Percentiles rank a stretch among this genome's conserved stretches.
These are phyloP conservation scores for Novymonas esmeraldas DNA, from an alignment of 208 protist genomes.

Conservation along the genomic window DNA sequence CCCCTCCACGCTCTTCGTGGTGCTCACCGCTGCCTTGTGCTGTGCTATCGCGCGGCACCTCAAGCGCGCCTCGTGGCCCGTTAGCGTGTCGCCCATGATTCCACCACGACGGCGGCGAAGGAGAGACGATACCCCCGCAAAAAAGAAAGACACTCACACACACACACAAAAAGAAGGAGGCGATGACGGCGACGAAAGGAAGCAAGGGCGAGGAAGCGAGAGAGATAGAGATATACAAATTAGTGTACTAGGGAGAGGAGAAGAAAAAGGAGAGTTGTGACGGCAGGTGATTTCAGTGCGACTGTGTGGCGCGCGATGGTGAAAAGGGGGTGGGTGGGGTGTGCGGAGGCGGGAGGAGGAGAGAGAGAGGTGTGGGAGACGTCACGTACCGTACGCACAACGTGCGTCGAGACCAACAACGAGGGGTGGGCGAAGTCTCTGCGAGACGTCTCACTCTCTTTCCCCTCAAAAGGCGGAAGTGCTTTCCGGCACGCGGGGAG, in stretches of 20 bases:
- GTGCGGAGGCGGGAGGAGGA: no score
- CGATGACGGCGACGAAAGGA: background rate
- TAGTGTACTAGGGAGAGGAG: background rate
- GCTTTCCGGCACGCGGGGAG: no score
- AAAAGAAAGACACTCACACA: background rate
- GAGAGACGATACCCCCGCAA: background rate
- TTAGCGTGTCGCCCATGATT: conserved; percentile 18
- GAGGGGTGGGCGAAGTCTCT: no score
- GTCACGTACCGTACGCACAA: no score
- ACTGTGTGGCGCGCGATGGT: no score
- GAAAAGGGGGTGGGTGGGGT: no score
- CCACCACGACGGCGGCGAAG: background rate
- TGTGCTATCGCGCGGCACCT: conserved; percentile 18
- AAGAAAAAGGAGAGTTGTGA: background rate
- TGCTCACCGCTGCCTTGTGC: conserved; percentile 6
- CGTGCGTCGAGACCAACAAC: no score
- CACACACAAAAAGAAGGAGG: background rate
- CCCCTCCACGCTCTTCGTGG: conserved; percentile 20
- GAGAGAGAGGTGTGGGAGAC: no score
- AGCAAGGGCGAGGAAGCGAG: background rate
- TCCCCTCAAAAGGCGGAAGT: no score
- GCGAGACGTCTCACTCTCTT: no score
- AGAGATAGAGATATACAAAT: no score
- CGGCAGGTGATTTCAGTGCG: no score
- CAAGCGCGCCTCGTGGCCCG: conserved; percentile 18